Conservation (phyloP, 345 rosid species). For the Hibiscus tridactylites region DNA sequence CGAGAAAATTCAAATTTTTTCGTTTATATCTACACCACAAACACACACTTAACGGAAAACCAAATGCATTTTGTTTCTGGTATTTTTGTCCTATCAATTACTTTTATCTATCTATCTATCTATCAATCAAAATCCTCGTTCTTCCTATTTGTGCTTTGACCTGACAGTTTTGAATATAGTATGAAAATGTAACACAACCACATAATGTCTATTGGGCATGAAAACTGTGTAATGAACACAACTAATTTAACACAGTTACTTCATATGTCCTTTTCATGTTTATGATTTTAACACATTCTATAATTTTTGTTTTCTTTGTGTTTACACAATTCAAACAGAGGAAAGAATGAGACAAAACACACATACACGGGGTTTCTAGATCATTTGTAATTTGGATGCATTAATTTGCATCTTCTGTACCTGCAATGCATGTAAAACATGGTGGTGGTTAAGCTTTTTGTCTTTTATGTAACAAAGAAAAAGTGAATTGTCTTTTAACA, state of each 20-base stretch:
- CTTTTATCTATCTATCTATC: background rate
- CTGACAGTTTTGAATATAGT: background rate
- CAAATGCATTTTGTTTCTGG: background rate
- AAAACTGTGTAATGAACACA: background rate
- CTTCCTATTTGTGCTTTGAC: background rate
- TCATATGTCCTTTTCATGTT: background rate
- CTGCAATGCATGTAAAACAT: background rate
- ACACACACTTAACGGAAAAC: background rate
- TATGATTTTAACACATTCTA: background rate
- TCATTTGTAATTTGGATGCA: background rate
- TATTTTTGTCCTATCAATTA: background rate
- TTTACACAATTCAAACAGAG: background rate
- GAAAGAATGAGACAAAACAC: background rate
- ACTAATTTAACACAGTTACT: background rate
- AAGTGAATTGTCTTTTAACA: background rate
- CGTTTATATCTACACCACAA: background rate
- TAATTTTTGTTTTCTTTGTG: background rate
- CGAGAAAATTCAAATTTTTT: background rate
- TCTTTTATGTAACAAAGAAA: background rate
- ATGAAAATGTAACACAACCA: background rate
- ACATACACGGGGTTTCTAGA: background rate
- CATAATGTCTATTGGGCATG: background rate
- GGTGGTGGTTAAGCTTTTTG: background rate
- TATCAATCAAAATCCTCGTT: background rate
- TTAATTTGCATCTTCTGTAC: background rate